Evolutionary conservation across 2,329 filamentous ascomycete genomes (phyloP).

Genomic region (Pleoardoris graminearum): DNA sequence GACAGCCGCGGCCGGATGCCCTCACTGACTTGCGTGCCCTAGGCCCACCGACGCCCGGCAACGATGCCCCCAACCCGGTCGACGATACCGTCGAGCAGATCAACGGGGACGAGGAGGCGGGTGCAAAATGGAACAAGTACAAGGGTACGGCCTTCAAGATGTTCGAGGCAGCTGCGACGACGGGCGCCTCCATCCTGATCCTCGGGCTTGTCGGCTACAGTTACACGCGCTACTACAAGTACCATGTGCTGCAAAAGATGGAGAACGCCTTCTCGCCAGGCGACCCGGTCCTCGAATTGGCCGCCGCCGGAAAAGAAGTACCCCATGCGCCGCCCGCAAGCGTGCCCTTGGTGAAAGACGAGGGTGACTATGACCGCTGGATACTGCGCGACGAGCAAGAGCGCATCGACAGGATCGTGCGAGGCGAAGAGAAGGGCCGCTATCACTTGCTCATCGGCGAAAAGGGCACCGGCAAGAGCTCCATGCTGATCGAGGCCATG

Average conservation of each 20-base stretch:
- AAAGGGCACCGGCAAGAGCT: constrained; percentile 95
- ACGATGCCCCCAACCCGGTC: constrained; percentile 44
- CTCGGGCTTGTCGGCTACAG: constrained; percentile 53
- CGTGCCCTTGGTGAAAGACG: constrained; percentile 41
- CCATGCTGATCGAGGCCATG: constrained; percentile 96
- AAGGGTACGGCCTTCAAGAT: constrained; percentile 54
- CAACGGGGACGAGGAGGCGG: constrained; percentile 23
- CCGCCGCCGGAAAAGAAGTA: constrained; percentile 42
- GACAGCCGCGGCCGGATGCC: constrained; percentile 13
- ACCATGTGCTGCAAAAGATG: constrained; percentile 89
- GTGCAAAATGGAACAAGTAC: constrained; percentile 33
- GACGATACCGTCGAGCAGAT: constrained; percentile 40
- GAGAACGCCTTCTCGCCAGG: constrained; percentile 87
- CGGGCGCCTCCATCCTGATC: constrained; percentile 55
- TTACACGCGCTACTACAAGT: constrained; percentile 71
- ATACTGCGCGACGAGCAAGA: constrained; percentile 80
- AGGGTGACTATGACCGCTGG: constrained; percentile 69
- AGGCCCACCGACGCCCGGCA: constrained; percentile 28
- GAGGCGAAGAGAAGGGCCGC: constrained; percentile 72
- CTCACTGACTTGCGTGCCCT: constrained; percentile 8
- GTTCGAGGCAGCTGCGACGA: constrained; percentile 56
- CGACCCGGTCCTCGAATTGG: constrained; percentile 81
- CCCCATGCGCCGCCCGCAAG: constrained; percentile 21
- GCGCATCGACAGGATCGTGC: constrained; percentile 79
- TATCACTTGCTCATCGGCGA: constrained; percentile 93